These are phyloP conservation scores for Podospora pseudoanserina DNA, from an alignment of 495 filamentous ascomycete species.

Conservation along the genomic window DNA sequence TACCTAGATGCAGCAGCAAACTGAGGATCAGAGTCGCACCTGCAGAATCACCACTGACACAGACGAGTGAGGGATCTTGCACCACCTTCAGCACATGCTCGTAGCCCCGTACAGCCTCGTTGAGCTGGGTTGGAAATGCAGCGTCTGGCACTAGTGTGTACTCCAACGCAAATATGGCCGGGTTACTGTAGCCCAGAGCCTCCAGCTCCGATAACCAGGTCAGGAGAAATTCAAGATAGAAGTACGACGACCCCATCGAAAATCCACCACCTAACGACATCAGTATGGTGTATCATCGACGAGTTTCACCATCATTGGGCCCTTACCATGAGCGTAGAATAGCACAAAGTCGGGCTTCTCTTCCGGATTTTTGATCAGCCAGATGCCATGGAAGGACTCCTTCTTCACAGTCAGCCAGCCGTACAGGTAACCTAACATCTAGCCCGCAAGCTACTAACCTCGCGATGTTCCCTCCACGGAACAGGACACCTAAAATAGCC, in stretches of 20 bases:
- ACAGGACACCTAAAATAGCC: slow-evolving; percentile 59
- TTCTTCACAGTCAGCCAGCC: slow-evolving; percentile 13
- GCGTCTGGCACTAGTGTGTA: slow-evolving; percentile 76
- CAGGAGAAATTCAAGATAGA: slow-evolving; percentile 76
- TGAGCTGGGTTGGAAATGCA: slow-evolving; percentile 63
- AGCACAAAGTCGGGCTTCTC: slow-evolving; percentile 62
- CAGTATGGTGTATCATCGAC: background rate
- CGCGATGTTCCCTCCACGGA: slow-evolving; percentile 56
- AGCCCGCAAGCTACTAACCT: slow-evolving; percentile 34
- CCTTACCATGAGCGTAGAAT: slow-evolving; percentile 68
- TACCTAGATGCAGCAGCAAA: slow-evolving; percentile 57
- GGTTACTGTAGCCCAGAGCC: slow-evolving; percentile 60
- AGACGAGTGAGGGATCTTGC: slow-evolving; percentile 53
- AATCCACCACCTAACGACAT: slow-evolving; percentile 61
- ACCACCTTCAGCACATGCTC: slow-evolving; percentile 56
- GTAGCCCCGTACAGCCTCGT: slow-evolving; percentile 63
- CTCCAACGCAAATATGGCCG: slow-evolving; percentile 72
- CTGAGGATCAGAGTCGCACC: slow-evolving; percentile 66
- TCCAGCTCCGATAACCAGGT: slow-evolving; percentile 58
- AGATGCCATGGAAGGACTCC: slow-evolving; percentile 54
- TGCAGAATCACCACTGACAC: slow-evolving; percentile 69
- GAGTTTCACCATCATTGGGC: background rate
- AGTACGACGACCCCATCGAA: slow-evolving; percentile 70
- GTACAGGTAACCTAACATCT: slow-evolving; percentile 21
- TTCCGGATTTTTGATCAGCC: slow-evolving; percentile 52